Evolutionary conservation across 768 basidiomycete genomes (phyloP), one percentile per base, ranked within the genome.

Genomic region (Suillus brevipes): DNA sequence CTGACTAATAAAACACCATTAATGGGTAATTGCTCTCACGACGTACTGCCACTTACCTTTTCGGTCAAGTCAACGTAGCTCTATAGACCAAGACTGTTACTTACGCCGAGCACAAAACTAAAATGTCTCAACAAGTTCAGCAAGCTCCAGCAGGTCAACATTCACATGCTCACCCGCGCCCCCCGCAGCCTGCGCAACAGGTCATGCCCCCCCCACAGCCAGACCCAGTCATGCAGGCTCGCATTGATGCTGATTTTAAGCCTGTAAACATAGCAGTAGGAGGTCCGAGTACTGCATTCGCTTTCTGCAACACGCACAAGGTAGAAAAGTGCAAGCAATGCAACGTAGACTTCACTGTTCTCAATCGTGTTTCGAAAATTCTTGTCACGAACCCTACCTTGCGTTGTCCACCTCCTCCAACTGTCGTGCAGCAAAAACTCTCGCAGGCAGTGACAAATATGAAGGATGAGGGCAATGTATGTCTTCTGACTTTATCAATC

Each of bases 401-500:
- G 20, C 84, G 87, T 58, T 92, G 91, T 71, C 94, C 84, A 10
- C 95, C 95, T 2, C 94, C 95, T 5, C 85, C 88, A 36, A 89
- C 87, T 66, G 82, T 95, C 57, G 80, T 91, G 59, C 88, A 89
- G 9, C 88, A 89, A 71, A 90, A 91, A 67, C 79, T 97, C 23
- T 85, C 91, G 0, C 85, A 89, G 68, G 84, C 87, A 25, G 86
- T 98, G 63, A 89, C 86, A 16, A 80, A 83, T 56, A 89, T 90
- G 6, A 98, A 98, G 74, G 97, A 99, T 57, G 93, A 97, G 67
- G 97, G 97, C 65, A 99, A 99, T 76, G 94, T 94, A 72, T 42
- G 66, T 25, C n/a, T 18, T 68, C 34, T 58, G 64, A 36, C 31
- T 59, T 42, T 60, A 50, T n/a, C 55, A 7, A 40, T 61, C 23